phyloP scores from a whole-genome alignment of 2,329 filamentous ascomycete genomes.

The Westerdykella sp. region DNA sequence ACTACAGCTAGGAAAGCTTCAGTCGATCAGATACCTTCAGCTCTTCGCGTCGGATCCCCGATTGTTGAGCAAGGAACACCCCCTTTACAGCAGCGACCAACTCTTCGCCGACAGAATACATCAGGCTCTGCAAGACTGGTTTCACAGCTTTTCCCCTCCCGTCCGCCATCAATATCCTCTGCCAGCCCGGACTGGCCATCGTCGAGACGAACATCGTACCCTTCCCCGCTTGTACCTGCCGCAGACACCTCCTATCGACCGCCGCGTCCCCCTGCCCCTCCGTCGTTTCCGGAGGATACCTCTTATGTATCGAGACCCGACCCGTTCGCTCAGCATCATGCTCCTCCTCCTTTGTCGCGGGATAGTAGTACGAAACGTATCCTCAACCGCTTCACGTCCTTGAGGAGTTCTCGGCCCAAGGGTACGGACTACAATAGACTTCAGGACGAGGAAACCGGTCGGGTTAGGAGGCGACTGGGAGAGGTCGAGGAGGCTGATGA shows the following conservation, averaged over 20 bases:
- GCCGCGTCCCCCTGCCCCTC: slow-evolving; percentile 27
- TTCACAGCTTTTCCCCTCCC: slow-evolving; percentile 35
- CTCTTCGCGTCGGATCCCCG: slow-evolving; percentile 29
- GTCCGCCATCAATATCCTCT: slow-evolving; percentile 23
- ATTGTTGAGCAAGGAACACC: slow-evolving; percentile 10
- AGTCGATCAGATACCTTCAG: slow-evolving; percentile 18
- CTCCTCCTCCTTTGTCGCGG: slow-evolving; percentile 11
- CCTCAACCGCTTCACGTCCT: slow-evolving; percentile 26
- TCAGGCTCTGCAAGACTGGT: slow-evolving; percentile 27
- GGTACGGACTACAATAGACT: slow-evolving; percentile 25
- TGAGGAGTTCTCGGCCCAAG: slow-evolving; percentile 15
- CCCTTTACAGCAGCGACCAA: slow-evolving; percentile 16
- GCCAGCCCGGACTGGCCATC: slow-evolving; percentile 13
- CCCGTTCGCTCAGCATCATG: slow-evolving; percentile 14
- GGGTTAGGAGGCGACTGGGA: slow-evolving; percentile 8
- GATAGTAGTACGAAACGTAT: slow-evolving; percentile 24
- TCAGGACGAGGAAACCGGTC: slow-evolving; percentile 26
- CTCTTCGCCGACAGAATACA: slow-evolving; percentile 21
- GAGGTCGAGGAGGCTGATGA: slow-evolving; percentile 30
- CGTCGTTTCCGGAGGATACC: slow-evolving; percentile 25
- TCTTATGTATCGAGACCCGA: slow-evolving; percentile 23
- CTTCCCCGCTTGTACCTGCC: slow-evolving; percentile 24
- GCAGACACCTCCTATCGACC: slow-evolving; percentile 25
- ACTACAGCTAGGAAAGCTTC: slow-evolving; percentile 13
- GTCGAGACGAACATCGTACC: slow-evolving; percentile 25